Evolutionary conservation across 306 rosid genomes (phyloP).

Genomic region (Betula pendula): DNA sequence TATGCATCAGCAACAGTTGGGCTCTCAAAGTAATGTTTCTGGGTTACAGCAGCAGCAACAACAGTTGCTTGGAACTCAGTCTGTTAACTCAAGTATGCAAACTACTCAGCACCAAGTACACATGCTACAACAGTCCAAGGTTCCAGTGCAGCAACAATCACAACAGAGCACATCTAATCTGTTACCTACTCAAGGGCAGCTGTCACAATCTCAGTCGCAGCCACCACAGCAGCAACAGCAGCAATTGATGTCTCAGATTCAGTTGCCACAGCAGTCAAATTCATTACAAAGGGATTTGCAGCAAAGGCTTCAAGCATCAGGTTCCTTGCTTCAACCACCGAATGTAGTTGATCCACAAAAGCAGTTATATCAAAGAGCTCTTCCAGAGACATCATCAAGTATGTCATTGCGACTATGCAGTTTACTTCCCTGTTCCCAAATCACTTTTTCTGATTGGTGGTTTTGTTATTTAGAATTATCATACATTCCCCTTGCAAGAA

Average conservation of each 20-base stretch:
- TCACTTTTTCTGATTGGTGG: conserved; percentile 15
- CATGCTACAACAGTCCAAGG: conserved; percentile 71
- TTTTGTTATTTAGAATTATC: conserved; percentile 11
- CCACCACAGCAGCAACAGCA: conserved; percentile 77
- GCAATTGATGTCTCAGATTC: conserved; percentile 73
- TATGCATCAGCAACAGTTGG: conserved; percentile 80
- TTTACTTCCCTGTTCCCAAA: conserved; percentile 11
- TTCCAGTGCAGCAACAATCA: conserved; percentile 61
- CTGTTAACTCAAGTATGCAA: conserved; percentile 75
- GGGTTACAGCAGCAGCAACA: conserved; percentile 73
- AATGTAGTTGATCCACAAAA: conserved; percentile 77
- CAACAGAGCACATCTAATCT: conserved; percentile 58
- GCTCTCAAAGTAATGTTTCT: conserved; percentile 58
- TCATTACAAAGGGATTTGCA: conserved; percentile 72
- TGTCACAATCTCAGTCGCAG: conserved; percentile 51
- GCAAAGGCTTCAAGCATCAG: conserved; percentile 70
- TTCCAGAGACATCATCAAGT: conserved; percentile 81
- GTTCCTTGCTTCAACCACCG: conserved; percentile 71
- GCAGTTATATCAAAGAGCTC: conserved; percentile 71
- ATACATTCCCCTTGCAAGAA: not conserved
- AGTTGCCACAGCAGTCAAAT: conserved; percentile 75
- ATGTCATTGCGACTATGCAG: conserved; percentile 36
- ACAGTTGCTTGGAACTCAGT: conserved; percentile 57
- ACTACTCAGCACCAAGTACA: conserved; percentile 67
- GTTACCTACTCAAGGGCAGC: conserved; percentile 68